Base-by-base conservation (phyloP, 192 early-diverging fungal species). In the Backusella tuberculispora region DNA sequence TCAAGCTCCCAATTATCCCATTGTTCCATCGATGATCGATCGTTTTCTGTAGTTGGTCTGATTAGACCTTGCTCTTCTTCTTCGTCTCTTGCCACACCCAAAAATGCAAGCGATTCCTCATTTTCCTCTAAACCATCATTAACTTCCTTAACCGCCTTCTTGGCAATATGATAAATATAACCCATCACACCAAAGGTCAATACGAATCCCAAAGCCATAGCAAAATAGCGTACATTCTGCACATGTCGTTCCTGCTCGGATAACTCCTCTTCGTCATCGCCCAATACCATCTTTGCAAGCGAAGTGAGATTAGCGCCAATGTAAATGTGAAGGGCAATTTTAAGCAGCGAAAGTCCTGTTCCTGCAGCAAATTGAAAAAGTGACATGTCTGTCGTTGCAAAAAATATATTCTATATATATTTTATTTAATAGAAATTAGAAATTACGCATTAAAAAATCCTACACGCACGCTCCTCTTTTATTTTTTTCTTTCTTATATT, bases 281-380 rank as follows among this genome's bases (percentile, higher is more conserved):
- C 78, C 24, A 76, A 48, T 19, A 81, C 65, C 48, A 65, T 75
- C 64, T 66, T 78, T 24, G 86, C 77, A 66, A 89, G 78, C 19
- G 88, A 85, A 0, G 85, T 83, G 6, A 89, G 76, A 19, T 86
- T 85, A 5, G 86, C 85, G 15, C 89, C 89, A 69, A 90, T 87
- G 50, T 88, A 90, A 15, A 89, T 84, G 78, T 90, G 89, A 1
- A 87, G 72, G 7, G 83, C 80, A 10, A 90, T 76, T 65, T 90
- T 90, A 45, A 84, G 40, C 6, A 90, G 80, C 10, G 87, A 85
- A 14, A 90, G 47, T 9, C 84, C 89, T 13, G 89, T 90, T 17
- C 85, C 89, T 4, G 80, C 29, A 6, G 78, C 56, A 53, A 79
- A 90, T 0, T 80, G 74, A 13, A 47, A 17, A 15, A 88, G 63